Conservation (phyloP, 2,329 filamentous ascomycete species). For the Penicillium occitanis region DNA sequence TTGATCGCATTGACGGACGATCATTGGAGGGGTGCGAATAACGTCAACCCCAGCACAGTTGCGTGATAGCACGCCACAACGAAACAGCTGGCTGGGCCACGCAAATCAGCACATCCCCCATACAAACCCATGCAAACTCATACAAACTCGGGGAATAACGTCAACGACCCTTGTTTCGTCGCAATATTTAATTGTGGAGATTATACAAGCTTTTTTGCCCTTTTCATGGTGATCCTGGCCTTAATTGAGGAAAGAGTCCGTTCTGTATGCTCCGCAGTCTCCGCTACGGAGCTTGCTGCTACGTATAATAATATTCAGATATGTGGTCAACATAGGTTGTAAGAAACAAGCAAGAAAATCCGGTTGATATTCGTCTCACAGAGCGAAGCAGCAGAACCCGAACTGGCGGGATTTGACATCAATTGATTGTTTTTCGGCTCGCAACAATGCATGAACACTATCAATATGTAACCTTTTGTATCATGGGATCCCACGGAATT, state of each 20-base stretch:
- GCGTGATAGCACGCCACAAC: slow-evolving; percentile 28
- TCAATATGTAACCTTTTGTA: no score
- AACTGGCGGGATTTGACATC: neutral
- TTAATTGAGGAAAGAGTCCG: slow-evolving; percentile 1
- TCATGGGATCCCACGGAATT: neutral
- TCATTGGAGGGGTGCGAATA: slow-evolving; percentile 12
- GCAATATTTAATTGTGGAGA: neutral
- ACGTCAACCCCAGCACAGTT: slow-evolving; percentile 29
- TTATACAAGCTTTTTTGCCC: neutral
- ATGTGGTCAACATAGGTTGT: neutral
- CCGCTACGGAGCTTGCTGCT: neutral
- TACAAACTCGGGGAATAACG: slow-evolving; percentile 20
- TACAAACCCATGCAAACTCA: neutral
- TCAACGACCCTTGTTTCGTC: slow-evolving; percentile 25
- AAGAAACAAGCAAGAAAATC: neutral
- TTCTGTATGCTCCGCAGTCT: neutral
- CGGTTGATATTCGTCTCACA: neutral
- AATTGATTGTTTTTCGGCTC: neutral
- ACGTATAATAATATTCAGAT: neutral
- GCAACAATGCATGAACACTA: neutral
- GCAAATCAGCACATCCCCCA: neutral
- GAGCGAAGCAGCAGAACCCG: neutral
- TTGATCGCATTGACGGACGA: neutral
- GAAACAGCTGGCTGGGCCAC: neutral
- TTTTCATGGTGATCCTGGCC: neutral